These are phyloP conservation scores for Skeletonema grethae DNA, from an alignment of 108 stramenopile genomes.

Conservation along the genomic window DNA sequence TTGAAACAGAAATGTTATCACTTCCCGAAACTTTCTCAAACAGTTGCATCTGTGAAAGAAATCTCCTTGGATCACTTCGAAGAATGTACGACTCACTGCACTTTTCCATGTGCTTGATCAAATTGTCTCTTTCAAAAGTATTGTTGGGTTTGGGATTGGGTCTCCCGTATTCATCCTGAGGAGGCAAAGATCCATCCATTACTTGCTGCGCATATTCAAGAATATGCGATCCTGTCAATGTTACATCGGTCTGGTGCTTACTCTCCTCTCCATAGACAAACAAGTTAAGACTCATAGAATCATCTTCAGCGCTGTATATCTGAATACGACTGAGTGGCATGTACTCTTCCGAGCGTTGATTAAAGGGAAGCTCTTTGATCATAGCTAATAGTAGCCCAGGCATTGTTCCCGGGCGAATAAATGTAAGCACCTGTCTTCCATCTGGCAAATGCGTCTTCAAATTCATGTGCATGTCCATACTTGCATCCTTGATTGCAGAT, in stretches of 20 bases:
- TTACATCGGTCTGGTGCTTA: constrained; percentile 40
- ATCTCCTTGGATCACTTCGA: constrained; percentile 71
- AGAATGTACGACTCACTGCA: constrained; percentile 78
- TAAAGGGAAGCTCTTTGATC: constrained; percentile 77
- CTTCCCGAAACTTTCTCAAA: constrained; percentile 84
- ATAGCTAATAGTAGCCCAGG: constrained; percentile 78
- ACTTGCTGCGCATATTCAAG: constrained; percentile 69
- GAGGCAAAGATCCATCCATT: constrained; percentile 44
- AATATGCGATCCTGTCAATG: constrained; percentile 56
- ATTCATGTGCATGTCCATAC: constrained; percentile 80
- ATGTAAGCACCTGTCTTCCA: constrained; percentile 70
- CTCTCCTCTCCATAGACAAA: constrained; percentile 82
- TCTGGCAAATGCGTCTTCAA: constrained; percentile 74
- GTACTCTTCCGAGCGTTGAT: constrained; percentile 50
- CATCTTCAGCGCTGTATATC: constrained; percentile 88
- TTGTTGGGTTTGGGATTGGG: constrained; percentile 51
- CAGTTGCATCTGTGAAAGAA: constrained; percentile 76
- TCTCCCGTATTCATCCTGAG: constrained; percentile 45
- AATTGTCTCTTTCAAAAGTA: constrained; percentile 51
- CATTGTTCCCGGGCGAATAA: constrained; percentile 85
- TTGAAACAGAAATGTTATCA: constrained; percentile 83
- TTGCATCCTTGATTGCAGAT: constrained; percentile 81
- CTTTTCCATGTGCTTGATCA: constrained; percentile 79
- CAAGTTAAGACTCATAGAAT: constrained; percentile 87
- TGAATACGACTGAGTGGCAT: constrained; percentile 76